A percentile compares a stretch with the other conserved stretches of the same genome.
Evolutionary conservation across 2,329 filamentous ascomycete species (phyloP).

Genomic region (Paecilomyces formosus): DNA sequence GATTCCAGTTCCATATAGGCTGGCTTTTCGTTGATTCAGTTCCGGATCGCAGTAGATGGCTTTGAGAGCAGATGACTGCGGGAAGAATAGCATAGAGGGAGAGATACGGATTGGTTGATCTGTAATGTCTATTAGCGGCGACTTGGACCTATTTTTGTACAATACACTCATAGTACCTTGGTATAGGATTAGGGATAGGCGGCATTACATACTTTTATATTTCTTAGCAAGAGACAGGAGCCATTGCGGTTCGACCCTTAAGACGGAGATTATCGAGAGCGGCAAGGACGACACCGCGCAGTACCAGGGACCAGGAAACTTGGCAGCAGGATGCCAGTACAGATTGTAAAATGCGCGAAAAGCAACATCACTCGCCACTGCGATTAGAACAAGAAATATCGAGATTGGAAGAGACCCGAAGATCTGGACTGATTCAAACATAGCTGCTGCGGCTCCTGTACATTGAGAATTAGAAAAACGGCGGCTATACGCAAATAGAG

Average conservation of each 20-base stretch:
- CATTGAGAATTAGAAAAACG: neutral
- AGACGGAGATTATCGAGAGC: slow-evolving; percentile 10
- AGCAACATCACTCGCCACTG: neutral
- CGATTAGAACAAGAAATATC: neutral
- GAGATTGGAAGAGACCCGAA: neutral
- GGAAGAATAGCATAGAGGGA: slow-evolving; percentile 31
- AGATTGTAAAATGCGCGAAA: slow-evolving; percentile 9
- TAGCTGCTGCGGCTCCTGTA: neutral
- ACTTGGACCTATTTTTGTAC: neutral
- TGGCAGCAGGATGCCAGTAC: slow-evolving; percentile 14
- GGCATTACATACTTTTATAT: slow-evolving; percentile 9
- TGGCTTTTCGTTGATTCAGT: slow-evolving; percentile 25
- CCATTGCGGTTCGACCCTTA: slow-evolving; percentile 13
- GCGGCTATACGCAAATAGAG: neutral
- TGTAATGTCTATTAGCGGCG: slow-evolving; percentile 6
- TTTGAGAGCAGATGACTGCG: slow-evolving; percentile 25
- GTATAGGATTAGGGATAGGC: neutral
- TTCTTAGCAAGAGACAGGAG: slow-evolving; percentile 12
- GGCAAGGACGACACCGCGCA: slow-evolving; percentile 12
- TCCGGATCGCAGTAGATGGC: slow-evolving; percentile 35
- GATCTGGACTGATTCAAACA: neutral
- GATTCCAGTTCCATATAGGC: slow-evolving; percentile 27
- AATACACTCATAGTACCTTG: neutral
- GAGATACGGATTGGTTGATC: slow-evolving; percentile 30
- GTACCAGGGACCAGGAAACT: slow-evolving; percentile 15